Conservation (phyloP, 495 filamentous ascomycete genomes). For the Entonaema liquescens region DNA sequence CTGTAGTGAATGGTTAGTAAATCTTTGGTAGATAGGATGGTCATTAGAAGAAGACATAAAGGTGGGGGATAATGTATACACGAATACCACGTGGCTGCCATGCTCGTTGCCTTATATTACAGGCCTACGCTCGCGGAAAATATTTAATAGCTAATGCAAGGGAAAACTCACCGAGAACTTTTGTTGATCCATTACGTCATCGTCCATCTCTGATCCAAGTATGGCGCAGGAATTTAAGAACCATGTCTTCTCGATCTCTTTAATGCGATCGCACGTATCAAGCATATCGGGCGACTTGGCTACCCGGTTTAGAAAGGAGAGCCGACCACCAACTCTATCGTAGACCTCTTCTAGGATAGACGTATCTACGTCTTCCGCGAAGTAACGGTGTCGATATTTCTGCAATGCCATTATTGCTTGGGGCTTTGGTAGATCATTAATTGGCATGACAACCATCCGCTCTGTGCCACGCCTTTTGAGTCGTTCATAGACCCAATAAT, state of each 20-base stretch:
- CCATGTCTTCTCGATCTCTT: slow-evolving; percentile 87
- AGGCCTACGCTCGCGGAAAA: neutral
- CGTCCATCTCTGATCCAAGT: slow-evolving; percentile 91
- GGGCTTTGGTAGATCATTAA: slow-evolving; percentile 79
- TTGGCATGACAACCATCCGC: slow-evolving; percentile 87
- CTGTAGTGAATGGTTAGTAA: slow-evolving; percentile 47
- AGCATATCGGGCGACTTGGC: slow-evolving; percentile 83
- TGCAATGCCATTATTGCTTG: slow-evolving; percentile 78
- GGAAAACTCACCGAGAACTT: slow-evolving; percentile 78
- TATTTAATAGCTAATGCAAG: neutral
- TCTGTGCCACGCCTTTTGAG: slow-evolving; percentile 83
- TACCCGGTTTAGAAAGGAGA: slow-evolving; percentile 85
- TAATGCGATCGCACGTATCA: slow-evolving; percentile 79
- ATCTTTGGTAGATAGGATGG: neutral
- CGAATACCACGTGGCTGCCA: neutral
- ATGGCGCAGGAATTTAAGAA: slow-evolving; percentile 96
- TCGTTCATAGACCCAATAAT: slow-evolving; percentile 97
- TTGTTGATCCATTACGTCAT: slow-evolving; percentile 99
- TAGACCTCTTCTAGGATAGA: slow-evolving; percentile 79
- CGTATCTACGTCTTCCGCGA: slow-evolving; percentile 61
- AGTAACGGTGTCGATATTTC: slow-evolving; percentile 78
- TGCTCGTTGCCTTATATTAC: neutral
- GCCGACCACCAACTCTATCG: slow-evolving; percentile 81
- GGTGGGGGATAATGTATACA: neutral
- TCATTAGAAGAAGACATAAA: slow-evolving; percentile 74